These are phyloP conservation scores for Akanthomyces dipterigenus DNA, from an alignment of 2,329 filamentous ascomycete species.

Conservation along the genomic window DNA sequence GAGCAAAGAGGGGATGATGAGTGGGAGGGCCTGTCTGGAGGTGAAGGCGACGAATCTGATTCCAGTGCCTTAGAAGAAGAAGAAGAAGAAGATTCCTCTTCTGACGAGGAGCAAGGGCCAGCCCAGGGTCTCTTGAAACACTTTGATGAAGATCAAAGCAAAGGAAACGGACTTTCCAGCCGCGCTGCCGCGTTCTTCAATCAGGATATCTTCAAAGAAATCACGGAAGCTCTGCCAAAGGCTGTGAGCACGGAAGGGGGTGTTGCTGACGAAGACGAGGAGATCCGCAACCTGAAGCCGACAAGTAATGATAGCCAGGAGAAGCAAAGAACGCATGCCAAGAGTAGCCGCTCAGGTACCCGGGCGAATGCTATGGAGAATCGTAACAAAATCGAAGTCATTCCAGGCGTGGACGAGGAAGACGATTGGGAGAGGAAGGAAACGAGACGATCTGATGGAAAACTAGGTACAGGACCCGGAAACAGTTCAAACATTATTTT, in stretches of 20 bases:
- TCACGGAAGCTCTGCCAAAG: slow-evolving; percentile 55
- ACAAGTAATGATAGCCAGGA: slow-evolving; percentile 26
- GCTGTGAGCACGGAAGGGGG: slow-evolving; percentile 25
- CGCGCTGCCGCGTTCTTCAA: slow-evolving; percentile 85
- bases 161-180: slow-evolving; percentile 55
- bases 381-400: slow-evolving; percentile 51
- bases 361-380: slow-evolving; percentile 31
- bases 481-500: background rate
- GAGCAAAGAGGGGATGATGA: slow-evolving; percentile 78
- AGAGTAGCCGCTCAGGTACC: slow-evolving; percentile 20
- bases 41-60: slow-evolving; percentile 50
- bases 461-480: slow-evolving; percentile 41
- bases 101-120: slow-evolving; percentile 26
- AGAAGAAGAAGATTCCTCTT: slow-evolving; percentile 27
- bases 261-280: slow-evolving; percentile 26
- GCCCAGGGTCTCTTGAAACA: slow-evolving; percentile 32
- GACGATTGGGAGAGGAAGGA: slow-evolving; percentile 62
- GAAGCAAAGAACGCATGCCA: slow-evolving; percentile 5
- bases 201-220: slow-evolving; percentile 86
- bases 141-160: slow-evolving; percentile 25
- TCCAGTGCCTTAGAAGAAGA: slow-evolving; percentile 58
- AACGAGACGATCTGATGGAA: slow-evolving; percentile 56
- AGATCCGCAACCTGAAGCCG: slow-evolving; percentile 17
- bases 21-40: slow-evolving; percentile 81
- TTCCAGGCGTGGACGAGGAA: slow-evolving; percentile 43